Percentiles rank a stretch among this genome's conserved stretches.
phyloP scores from a whole-genome alignment of 2,329 filamentous ascomycete genomes.

The Aureobasidium sp. region DNA sequence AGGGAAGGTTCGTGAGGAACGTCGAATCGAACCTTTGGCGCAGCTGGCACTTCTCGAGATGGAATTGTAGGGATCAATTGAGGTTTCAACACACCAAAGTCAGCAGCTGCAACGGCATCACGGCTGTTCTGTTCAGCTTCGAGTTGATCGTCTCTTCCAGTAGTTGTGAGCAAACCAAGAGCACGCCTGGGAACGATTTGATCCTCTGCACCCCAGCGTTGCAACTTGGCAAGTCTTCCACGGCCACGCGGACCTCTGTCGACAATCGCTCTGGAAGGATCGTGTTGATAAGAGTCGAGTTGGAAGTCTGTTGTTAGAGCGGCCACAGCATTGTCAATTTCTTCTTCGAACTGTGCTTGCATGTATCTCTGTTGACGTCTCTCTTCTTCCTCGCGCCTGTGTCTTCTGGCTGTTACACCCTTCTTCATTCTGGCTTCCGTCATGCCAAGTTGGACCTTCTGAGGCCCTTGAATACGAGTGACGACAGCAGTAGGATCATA shows the following conservation, averaged over 20 bases:
- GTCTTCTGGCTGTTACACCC: constrained; percentile 7
- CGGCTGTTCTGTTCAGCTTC: constrained; percentile 7
- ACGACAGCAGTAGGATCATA: constrained; percentile 17
- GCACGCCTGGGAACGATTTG: constrained; percentile 1
- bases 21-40: neutral
- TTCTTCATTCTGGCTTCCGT: constrained; percentile 16
- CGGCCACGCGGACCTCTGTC: constrained; percentile 16
- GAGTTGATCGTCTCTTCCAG: neutral
- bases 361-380: constrained; percentile 14
- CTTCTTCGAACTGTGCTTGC: constrained; percentile 15
- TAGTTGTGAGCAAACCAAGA: constrained; percentile 13
- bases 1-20: neutral
- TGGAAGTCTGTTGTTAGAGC: constrained; percentile 18
- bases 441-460: constrained; percentile 16
- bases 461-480: neutral
- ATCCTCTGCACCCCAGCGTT: constrained; percentile 13
- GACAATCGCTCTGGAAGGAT: constrained; percentile 16
- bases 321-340: constrained; percentile 16
- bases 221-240: constrained; percentile 13
- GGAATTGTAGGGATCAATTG: neutral
- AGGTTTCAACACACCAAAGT: constrained; percentile 12
- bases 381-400: constrained; percentile 15
- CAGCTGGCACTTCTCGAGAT: neutral
- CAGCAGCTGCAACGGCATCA: constrained; percentile 1
- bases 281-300: constrained; percentile 20